A percentile compares a stretch with the other conserved stretches of the same genome.
These are phyloP conservation scores for Xanthoconium separans DNA, from an alignment of 1,284 basidiomycete species.

Conservation along the genomic window DNA sequence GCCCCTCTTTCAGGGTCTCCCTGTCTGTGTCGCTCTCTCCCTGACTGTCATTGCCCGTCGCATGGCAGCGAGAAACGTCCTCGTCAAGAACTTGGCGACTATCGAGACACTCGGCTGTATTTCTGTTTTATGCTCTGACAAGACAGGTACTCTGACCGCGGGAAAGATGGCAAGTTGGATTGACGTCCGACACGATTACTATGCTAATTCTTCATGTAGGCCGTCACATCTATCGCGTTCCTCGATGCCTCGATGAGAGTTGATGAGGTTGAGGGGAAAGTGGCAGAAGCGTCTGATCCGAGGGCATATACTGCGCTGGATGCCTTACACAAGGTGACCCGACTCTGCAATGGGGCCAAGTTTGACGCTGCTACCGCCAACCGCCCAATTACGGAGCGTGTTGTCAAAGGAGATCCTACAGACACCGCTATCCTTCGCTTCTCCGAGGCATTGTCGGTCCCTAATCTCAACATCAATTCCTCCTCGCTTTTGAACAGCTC, in stretches of 20 bases:
- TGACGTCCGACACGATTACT: not conserved
- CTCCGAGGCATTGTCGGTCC: conserved; percentile 45
- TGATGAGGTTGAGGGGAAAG: conserved; percentile 29
- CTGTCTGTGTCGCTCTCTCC: conserved; percentile 50
- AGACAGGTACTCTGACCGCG: conserved; percentile 48
- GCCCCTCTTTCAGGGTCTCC: conserved; percentile 39
- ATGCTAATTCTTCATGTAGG: conserved; percentile 19
- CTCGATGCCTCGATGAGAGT: conserved; percentile 36
- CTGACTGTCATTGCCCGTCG: conserved; percentile 50
- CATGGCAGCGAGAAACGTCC: conserved; percentile 51
- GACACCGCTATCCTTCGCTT: conserved; percentile 64
- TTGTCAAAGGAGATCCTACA: conserved; percentile 62
- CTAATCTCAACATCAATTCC: conserved; percentile 20
- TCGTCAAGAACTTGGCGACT: conserved; percentile 60
- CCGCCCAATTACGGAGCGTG: conserved; percentile 42
- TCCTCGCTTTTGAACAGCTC: conserved; percentile 28
- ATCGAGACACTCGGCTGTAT: conserved; percentile 62
- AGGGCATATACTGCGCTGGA: conserved; percentile 19
- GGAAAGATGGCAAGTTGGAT: conserved; percentile 36
- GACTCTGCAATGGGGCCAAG: conserved; percentile 62
- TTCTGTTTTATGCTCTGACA: conserved; percentile 57
- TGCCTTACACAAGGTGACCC: conserved; percentile 46
- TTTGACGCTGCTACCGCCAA: conserved; percentile 43
- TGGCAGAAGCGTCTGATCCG: conserved; percentile 15
- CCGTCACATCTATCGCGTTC: conserved; percentile 44